Conservation (phyloP, 2,329 filamentous ascomycete genomes). For the Nemania sp. region DNA sequence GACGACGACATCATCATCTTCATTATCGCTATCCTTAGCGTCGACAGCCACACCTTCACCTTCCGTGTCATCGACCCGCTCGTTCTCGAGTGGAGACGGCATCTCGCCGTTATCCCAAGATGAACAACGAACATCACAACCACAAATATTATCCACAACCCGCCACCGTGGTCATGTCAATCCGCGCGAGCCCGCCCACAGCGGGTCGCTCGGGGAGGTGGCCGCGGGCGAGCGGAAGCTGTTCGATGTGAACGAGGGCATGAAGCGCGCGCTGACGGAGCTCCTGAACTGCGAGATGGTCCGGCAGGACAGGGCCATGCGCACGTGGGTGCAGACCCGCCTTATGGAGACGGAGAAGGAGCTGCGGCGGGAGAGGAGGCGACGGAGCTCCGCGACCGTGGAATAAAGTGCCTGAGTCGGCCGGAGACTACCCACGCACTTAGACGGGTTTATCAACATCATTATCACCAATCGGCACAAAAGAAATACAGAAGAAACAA, state of each 20-base stretch:
- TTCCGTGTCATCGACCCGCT: constrained; percentile 62
- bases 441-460: neutral
- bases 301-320: constrained; percentile 53
- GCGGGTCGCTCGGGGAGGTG: constrained; percentile 54
- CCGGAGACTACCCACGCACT: too few relatives aligned
- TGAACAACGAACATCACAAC: constrained; percentile 30
- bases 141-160: constrained; percentile 25
- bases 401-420: constrained; percentile 25
- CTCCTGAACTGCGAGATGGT: constrained; percentile 63
- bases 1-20: neutral
- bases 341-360: constrained; percentile 65
- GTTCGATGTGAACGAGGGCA: constrained; percentile 60
- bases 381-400: constrained; percentile 45
- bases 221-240: constrained; percentile 57
- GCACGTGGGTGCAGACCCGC: constrained; percentile 61
- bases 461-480: neutral
- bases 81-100: constrained; percentile 52
- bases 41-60: constrained; percentile 51
- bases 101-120: constrained; percentile 43
- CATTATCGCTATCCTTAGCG: constrained; percentile 12
- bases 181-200: constrained; percentile 45
- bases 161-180: constrained; percentile 3
- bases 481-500: neutral
- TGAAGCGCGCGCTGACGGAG: constrained; percentile 64
- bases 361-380: constrained; percentile 55